A percentile compares a stretch with the other conserved stretches of the same genome.
Evolutionary conservation across 352 stramenopile species (phyloP).

Genomic region (Achlya hypogyna): DNA sequence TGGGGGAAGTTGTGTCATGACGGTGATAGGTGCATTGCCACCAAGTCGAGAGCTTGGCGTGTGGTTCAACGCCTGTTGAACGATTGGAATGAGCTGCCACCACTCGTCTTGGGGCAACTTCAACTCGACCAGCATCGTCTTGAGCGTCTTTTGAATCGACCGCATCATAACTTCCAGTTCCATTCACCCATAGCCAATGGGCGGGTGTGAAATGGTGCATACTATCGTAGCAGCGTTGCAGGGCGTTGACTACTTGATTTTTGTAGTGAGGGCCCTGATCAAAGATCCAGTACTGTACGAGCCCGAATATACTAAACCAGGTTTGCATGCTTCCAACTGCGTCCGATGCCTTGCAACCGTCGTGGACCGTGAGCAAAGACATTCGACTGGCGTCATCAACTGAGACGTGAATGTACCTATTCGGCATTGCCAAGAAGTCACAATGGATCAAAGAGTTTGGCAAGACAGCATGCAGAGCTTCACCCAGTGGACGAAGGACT

Average conservation of each 20-base stretch:
- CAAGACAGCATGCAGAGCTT: constrained; percentile 23
- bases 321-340: constrained; percentile 8
- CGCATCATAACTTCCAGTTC: constrained; percentile 7
- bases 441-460: constrained; percentile 33
- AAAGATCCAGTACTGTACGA: constrained; percentile 11
- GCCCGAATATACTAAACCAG: constrained; percentile 19
- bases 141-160: neutral
- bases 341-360: neutral
- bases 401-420: constrained; percentile 24
- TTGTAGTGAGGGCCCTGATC: constrained; percentile 21
- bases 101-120: neutral
- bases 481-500: constrained; percentile 21
- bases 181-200: constrained; percentile 15
- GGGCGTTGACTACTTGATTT: neutral
- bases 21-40: neutral
- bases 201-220: constrained; percentile 12
- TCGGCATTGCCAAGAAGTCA: constrained; percentile 26
- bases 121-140: neutral
- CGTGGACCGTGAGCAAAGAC: constrained; percentile 1
- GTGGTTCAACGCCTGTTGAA: constrained; percentile 10
- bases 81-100: neutral
- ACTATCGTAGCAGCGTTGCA: neutral
- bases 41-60: neutral
- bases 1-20: neutral
- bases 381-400: constrained; percentile 28